A percentile compares a stretch with the other conserved stretches of the same genome.
These are phyloP conservation scores for Starmerella lactis-condensi DNA, from an alignment of 805 yeast species.

Conservation along the genomic window DNA sequence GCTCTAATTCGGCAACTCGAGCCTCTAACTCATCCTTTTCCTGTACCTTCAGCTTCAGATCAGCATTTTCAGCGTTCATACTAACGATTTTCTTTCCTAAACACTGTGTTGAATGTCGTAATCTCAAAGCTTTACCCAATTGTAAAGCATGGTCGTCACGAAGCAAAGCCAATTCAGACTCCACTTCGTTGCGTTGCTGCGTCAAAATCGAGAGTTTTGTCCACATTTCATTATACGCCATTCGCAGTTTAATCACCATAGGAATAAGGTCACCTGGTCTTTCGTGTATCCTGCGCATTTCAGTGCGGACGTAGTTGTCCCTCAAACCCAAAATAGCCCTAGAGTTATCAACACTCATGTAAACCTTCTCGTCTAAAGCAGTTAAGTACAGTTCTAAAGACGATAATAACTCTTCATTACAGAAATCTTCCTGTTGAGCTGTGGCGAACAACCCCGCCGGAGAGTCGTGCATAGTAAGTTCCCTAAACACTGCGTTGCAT, in stretches of 20 bases:
- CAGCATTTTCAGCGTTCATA: slow-evolving; percentile 5
- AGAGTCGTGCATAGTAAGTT: slow-evolving; percentile 14
- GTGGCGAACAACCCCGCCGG: slow-evolving; percentile 7
- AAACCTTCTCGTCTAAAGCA: slow-evolving; percentile 17
- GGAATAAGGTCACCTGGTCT: neutral
- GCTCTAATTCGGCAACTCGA: too few species aligned
- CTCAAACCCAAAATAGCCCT: slow-evolving; percentile 12
- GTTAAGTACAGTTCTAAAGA: slow-evolving; percentile 17
- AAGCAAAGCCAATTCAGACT: slow-evolving; percentile 8
- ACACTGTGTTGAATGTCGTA: slow-evolving; percentile 12
- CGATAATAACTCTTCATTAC: slow-evolving; percentile 9
- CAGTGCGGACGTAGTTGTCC: slow-evolving; percentile 8
- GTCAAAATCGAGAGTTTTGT: slow-evolving; percentile 7
- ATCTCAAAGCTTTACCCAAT: slow-evolving; percentile 8
- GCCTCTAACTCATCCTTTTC: neutral
- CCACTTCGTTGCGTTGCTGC: slow-evolving; percentile 12
- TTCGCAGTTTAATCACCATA: slow-evolving; percentile 9
- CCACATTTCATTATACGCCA: slow-evolving; percentile 10
- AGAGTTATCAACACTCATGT: slow-evolving; percentile 15
- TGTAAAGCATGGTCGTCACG: slow-evolving; percentile 14
- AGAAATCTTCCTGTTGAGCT: slow-evolving; percentile 4
- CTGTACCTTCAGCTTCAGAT: slow-evolving; percentile 4
- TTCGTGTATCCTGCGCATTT: slow-evolving; percentile 5
- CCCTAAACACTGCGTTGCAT: slow-evolving; percentile 17
- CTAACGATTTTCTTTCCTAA: slow-evolving; percentile 11